Evolutionary conservation across 225 moss, liverwort and hornwort species (phyloP).

Genomic region (Physcomitrellopsis africana): DNA sequence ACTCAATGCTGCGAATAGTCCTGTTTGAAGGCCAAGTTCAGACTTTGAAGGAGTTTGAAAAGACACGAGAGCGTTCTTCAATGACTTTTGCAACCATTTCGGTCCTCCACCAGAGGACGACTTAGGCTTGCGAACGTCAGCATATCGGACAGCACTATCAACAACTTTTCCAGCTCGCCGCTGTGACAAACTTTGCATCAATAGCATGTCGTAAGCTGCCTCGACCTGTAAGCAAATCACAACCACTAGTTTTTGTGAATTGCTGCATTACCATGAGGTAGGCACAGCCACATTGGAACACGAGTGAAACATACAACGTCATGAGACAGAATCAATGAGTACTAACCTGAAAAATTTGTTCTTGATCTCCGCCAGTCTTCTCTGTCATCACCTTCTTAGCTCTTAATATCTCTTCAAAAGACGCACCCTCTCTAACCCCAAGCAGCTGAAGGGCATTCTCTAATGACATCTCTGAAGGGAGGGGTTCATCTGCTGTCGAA

Average conservation of each 20-base stretch:
- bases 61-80: slow-evolving; percentile 72
- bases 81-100: slow-evolving; percentile 72
- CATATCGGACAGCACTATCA: slow-evolving; percentile 74
- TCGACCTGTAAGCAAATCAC: slow-evolving; percentile 65
- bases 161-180: slow-evolving; percentile 80
- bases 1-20: slow-evolving; percentile 65
- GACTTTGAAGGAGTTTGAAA: slow-evolving; percentile 57
- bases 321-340: background rate
- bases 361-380: slow-evolving; percentile 73
- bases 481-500: slow-evolving; percentile 76
- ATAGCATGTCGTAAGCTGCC: slow-evolving; percentile 87
- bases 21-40: slow-evolving; percentile 72
- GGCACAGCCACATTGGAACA: background rate
- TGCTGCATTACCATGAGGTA: background rate
- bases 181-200: slow-evolving; percentile 89
- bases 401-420: slow-evolving; percentile 87
- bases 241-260: slow-evolving; percentile 19
- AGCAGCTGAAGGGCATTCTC: slow-evolving; percentile 88
- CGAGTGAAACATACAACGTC: background rate
- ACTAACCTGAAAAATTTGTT: slow-evolving; percentile 75
- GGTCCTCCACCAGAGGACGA: slow-evolving; percentile 64
- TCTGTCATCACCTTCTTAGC: slow-evolving; percentile 80
- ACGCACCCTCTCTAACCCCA: slow-evolving; percentile 82
- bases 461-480: slow-evolving; percentile 83
- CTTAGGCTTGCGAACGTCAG: slow-evolving; percentile 80